These are phyloP conservation scores for Nitzschia inconspicua DNA, from an alignment of 108 stramenopile genomes.

Conservation along the genomic window DNA sequence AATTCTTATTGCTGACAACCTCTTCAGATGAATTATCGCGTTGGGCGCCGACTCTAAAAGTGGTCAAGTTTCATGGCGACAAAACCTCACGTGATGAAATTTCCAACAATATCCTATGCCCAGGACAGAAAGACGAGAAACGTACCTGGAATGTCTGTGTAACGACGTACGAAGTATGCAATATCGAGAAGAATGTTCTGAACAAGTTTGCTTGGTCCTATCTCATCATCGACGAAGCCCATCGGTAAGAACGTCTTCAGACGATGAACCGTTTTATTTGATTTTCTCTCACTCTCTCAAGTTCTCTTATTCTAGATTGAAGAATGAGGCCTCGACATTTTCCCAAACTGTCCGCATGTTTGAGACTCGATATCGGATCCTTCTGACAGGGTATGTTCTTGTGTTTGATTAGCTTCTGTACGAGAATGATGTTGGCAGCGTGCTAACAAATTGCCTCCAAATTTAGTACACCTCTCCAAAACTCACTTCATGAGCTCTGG, in stretches of 20 bases:
- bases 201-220: constrained; percentile 93
- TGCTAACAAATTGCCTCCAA: not conserved
- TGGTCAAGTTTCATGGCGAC: constrained; percentile 87
- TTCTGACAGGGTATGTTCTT: constrained; percentile 84
- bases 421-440: not conserved
- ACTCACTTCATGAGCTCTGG: constrained; percentile 96
- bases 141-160: constrained; percentile 90
- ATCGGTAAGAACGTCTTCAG: constrained; percentile 9
- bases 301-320: constrained; percentile 39
- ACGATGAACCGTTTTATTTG: not conserved
- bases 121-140: constrained; percentile 72
- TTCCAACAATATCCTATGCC: constrained; percentile 71
- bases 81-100: constrained; percentile 79
- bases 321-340: constrained; percentile 93
- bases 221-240: constrained; percentile 95
- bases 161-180: constrained; percentile 97
- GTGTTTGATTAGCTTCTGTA: not conserved
- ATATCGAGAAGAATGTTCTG: constrained; percentile 82
- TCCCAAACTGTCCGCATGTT: constrained; percentile 84
- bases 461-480: constrained; percentile 92
- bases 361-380: constrained; percentile 87
- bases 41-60: constrained; percentile 92
- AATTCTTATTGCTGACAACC: too few relatives aligned
- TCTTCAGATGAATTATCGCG: constrained; percentile 92
- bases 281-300: not conserved